Evolutionary conservation across 2,329 filamentous ascomycete genomes (phyloP), one percentile per base, ranked within the genome.

Genomic region (Paramyrothecium sp.): DNA sequence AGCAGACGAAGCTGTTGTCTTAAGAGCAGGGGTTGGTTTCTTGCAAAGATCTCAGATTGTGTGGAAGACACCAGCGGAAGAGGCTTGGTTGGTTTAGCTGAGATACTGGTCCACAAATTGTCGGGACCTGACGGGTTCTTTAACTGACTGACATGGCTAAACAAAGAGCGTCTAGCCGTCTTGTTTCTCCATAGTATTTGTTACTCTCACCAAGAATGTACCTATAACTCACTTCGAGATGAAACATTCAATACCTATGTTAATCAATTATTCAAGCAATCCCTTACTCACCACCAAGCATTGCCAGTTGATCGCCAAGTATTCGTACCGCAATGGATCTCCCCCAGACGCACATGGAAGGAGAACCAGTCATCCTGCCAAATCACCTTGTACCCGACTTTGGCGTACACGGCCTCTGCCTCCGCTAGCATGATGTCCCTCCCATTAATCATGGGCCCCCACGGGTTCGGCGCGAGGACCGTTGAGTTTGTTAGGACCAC

Each of bases 361-460:
- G 63, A 62, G n/a, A 65, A 63, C 57, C 61, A 72, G 33, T 67
- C 64, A 19, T 72, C 69, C 7, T 68, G 58, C 10, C 57, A 71
- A 0, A 58, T 62, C 0, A 71, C 54, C 7, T 63, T 67, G 3
- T 56, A 62, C 0, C 61, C 60, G 1, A 54, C 68, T n/a, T 22
- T 57, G 0, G 55, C 57, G 53, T 73, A 71, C 2, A 60, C 63
- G 17, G 57, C 55, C 0, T 10, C 52, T 1, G 67, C 61, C 3
- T 59, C 65, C n/a, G 56, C 51, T 3, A 59, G 59, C 1, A 73
- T 22, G 1, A 71, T 58, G 19, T 73, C 70, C 46, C 58, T 33
- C 0, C 62, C 64, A 7, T 67, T 50, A 3, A 71, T 62, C 3
- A 69, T 51, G 3, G 56, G 70, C 11, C 59, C 69, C 69, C 67